Conservation (phyloP, 176 grass and related monocot species). For the Poa pratensis region DNA sequence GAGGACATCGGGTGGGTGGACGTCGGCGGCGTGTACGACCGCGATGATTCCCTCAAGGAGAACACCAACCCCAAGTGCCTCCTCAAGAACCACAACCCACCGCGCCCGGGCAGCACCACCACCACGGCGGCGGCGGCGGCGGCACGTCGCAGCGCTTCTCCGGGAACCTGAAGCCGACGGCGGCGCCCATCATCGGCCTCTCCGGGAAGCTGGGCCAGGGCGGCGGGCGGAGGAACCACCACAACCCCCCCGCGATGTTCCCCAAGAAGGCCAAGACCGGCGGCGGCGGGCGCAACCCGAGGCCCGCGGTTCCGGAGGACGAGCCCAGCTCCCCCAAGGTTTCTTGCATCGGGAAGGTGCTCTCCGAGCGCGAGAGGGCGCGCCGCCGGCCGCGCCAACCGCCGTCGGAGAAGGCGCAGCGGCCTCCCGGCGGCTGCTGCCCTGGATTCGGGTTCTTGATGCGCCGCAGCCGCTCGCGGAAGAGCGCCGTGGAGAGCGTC, state of each 20-base stretch:
- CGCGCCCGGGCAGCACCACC: constrained; percentile 23
- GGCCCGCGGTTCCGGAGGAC: constrained; percentile 61
- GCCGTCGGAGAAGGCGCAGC: not conserved
- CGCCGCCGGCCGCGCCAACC: constrained; percentile 12
- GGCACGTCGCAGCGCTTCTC: constrained; percentile 82
- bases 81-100: constrained; percentile 37
- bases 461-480: constrained; percentile 44
- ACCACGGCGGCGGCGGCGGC: not conserved
- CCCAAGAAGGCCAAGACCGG: constrained; percentile 62
- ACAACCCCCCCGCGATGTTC: constrained; percentile 62
- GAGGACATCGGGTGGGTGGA: constrained; percentile 75
- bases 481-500: constrained; percentile 44
- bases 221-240: constrained; percentile 29
- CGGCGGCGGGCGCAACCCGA: constrained; percentile 53
- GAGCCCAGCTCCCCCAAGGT: constrained; percentile 83
- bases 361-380: constrained; percentile 58
- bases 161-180: constrained; percentile 68
- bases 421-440: constrained; percentile 54
- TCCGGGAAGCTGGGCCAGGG: constrained; percentile 58
- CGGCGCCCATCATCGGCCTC: constrained; percentile 72
- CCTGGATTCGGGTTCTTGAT: constrained; percentile 48
- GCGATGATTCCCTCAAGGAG: constrained; percentile 90
- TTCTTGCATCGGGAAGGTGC: constrained; percentile 93
- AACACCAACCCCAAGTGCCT: constrained; percentile 96
- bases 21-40: constrained; percentile 72